A percentile compares a stretch with the other conserved stretches of the same genome.
Conservation (phyloP, 345 rosid genomes). For the Balakata baccata region DNA sequence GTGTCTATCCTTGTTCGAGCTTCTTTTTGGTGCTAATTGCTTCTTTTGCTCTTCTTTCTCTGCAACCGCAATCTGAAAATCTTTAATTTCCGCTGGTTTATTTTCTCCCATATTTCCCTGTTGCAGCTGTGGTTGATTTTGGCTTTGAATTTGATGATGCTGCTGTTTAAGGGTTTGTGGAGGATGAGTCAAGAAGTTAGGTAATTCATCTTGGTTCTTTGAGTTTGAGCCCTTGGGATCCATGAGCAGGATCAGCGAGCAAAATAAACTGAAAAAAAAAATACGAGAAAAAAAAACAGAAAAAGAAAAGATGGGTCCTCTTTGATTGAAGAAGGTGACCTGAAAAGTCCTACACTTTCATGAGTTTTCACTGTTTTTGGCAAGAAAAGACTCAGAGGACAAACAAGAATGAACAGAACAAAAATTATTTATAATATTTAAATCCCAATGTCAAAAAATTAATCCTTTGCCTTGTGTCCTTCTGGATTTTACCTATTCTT, state of each 20-base stretch:
- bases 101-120: conserved; percentile 38
- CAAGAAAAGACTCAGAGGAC: conserved; percentile 21
- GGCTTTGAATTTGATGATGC: conserved; percentile 19
- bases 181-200: conserved; percentile 61
- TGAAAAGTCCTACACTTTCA: conserved; percentile 55
- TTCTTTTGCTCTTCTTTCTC: conserved; percentile 63
- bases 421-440: conserved; percentile 19
- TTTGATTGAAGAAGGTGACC: conserved; percentile 49
- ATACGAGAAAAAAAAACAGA: background rate
- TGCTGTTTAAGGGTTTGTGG: conserved; percentile 23
- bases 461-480: background rate
- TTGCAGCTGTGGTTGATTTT: conserved; percentile 25
- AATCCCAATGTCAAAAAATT: conserved; percentile 17
- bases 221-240: conserved; percentile 60
- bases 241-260: conserved; percentile 35
- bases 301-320: conserved; percentile 16
- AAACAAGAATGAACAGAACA: conserved; percentile 10
- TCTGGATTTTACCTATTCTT: background rate
- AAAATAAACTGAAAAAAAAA: conserved; percentile 24
- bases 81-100: conserved; percentile 63
- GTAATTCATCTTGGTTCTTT: conserved; percentile 40
- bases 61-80: conserved; percentile 65
- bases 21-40: conserved; percentile 73
- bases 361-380: conserved; percentile 57
- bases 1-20: conserved; percentile 92